Conservation (phyloP, 176 grass and related monocot genomes). For the Aegilops sharonensis region DNA sequence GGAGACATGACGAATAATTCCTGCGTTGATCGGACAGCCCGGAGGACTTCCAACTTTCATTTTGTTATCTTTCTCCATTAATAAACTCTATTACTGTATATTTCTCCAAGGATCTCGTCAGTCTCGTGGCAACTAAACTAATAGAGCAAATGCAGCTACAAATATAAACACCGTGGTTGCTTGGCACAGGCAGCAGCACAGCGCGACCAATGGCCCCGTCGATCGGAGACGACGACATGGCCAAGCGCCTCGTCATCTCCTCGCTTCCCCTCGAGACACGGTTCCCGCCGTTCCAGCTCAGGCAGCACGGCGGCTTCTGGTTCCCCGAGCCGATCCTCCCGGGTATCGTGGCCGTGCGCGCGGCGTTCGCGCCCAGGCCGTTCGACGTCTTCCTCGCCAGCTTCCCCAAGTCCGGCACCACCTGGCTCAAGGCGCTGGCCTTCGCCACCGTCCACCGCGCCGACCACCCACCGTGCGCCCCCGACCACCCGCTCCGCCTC, state of each 20-base stretch:
- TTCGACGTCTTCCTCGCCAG: slow-evolving; percentile 27
- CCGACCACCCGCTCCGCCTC: neutral
- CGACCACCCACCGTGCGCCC: neutral
- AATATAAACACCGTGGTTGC: too few species aligned
- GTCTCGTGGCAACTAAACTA: too few species aligned
- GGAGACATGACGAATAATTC: too few species aligned
- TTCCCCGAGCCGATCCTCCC: neutral
- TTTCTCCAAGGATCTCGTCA: too few species aligned
- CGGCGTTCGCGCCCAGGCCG: neutral
- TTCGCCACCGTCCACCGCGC: neutral
- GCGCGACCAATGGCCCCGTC: neutral
- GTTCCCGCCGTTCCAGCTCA: neutral
- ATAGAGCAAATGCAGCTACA: too few species aligned
- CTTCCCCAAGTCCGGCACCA: slow-evolving; percentile 46
- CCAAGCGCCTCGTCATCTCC: too few species aligned
- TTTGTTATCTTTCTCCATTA: too few species aligned
- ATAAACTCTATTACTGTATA: too few species aligned
- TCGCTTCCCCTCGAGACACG: neutral
- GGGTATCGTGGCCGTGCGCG: neutral
- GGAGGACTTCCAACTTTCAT: too few species aligned
- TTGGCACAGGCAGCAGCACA: too few species aligned
- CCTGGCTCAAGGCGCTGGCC: slow-evolving; percentile 42
- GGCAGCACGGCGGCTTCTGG: slow-evolving; percentile 40
- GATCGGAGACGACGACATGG: too few species aligned
- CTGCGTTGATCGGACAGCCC: too few species aligned